phyloP scores from a whole-genome alignment of 495 filamentous ascomycete species.

The Neurospora sp. region DNA sequence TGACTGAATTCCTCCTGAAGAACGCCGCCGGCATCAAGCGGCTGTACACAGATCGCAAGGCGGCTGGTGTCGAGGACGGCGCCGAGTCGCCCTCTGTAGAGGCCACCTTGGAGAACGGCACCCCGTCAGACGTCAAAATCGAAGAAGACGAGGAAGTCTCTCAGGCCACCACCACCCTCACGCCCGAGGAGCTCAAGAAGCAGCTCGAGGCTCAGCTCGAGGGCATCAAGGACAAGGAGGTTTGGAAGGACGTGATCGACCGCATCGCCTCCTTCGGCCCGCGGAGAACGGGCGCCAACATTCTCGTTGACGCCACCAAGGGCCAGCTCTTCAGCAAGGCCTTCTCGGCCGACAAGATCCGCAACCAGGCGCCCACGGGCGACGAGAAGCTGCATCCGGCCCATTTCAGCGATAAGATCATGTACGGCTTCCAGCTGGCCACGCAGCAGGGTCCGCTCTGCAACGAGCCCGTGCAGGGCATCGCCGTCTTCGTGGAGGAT shows the following conservation, averaged over 20 bases:
- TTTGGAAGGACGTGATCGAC: constrained; percentile 69
- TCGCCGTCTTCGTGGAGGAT: constrained; percentile 85
- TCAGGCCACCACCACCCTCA: constrained; percentile 44
- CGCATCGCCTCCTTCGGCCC: constrained; percentile 86
- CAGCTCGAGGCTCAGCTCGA: constrained; percentile 59
- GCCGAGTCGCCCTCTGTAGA: constrained; percentile 17
- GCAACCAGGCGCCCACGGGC: constrained; percentile 19
- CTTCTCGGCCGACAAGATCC: constrained; percentile 39
- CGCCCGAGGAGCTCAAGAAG: constrained; percentile 62
- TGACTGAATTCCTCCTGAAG: constrained; percentile 78
- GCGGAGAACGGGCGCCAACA: constrained; percentile 71
- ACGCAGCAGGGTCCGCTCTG: constrained; percentile 84
- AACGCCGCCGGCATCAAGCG: constrained; percentile 68
- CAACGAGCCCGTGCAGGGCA: constrained; percentile 84
- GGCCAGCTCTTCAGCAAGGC: constrained; percentile 64
- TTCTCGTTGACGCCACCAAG: constrained; percentile 76
- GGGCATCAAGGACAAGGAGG: constrained; percentile 51
- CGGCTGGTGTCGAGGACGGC: constrained; percentile 23
- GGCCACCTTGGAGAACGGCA: constrained; percentile 36
- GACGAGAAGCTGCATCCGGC: constrained; percentile 50
- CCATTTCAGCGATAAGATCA: constrained; percentile 81
- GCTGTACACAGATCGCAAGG: constrained; percentile 57
- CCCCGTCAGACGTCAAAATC: constrained; percentile 11
- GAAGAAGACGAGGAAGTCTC: constrained; percentile 41
- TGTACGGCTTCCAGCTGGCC: constrained; percentile 89